A percentile compares a stretch with the other conserved stretches of the same genome.
Evolutionary conservation across 2,329 filamentous ascomycete genomes (phyloP).

Genomic region (Curvularia lunata): DNA sequence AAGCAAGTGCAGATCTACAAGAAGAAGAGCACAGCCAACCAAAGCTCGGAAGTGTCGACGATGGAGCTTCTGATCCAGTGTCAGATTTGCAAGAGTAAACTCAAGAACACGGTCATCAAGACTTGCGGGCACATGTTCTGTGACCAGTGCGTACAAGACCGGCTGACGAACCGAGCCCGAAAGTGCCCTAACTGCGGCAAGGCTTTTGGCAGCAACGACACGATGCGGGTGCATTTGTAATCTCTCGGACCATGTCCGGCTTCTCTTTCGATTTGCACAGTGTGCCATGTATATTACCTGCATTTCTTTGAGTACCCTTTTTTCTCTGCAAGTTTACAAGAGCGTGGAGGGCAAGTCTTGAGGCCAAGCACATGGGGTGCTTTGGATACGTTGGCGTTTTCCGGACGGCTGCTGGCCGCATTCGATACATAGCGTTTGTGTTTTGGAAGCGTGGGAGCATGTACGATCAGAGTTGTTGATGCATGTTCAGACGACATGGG

Average conservation of each 20-base stretch:
- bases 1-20: conserved; percentile 89
- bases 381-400: conserved; percentile 17
- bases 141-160: conserved; percentile 85
- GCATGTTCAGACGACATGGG: conserved; percentile 15
- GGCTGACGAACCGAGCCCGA: conserved; percentile 85
- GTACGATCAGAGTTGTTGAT: conserved; percentile 19
- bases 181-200: conserved; percentile 96
- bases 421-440: conserved; percentile 11
- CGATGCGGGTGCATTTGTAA: conserved; percentile 66
- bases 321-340: conserved; percentile 5
- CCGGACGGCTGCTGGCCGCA: conserved; percentile 3
- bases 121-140: conserved; percentile 96
- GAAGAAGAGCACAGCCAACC: conserved; percentile 79
- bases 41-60: conserved; percentile 81
- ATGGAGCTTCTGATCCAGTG: conserved; percentile 82
- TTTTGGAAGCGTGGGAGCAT: conserved; percentile 12
- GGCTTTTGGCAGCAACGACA: conserved; percentile 88
- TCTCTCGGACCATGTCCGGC: neutral
- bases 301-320: conserved; percentile 17
- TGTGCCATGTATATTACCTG: conserved; percentile 20
- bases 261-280: conserved; percentile 3
- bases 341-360: conserved; percentile 11
- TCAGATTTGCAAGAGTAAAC: conserved; percentile 88
- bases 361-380: conserved; percentile 9
- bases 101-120: conserved; percentile 93